Evolutionary conservation across 176 grass and related monocot genomes (phyloP).

Genomic region (Puccinellia tenuiflora): DNA sequence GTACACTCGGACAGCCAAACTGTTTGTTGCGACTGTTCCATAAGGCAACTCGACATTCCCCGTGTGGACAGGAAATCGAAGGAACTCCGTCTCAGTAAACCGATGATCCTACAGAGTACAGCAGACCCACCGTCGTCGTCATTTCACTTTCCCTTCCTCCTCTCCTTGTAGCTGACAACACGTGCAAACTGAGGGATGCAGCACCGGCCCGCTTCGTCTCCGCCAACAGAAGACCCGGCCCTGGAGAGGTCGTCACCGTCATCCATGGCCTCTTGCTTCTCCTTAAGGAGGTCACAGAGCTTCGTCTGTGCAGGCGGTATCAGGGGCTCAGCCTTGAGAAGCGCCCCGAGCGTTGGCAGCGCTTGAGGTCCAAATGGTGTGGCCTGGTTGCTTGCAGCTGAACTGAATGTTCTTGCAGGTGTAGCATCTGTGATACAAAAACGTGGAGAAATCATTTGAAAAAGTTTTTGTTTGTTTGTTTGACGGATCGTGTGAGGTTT

Average conservation of each 20-base stretch:
- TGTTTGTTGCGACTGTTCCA: not conserved
- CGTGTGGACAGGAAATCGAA: not conserved
- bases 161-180: constrained; percentile 18
- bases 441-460: not conserved
- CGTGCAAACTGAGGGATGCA: constrained; percentile 19
- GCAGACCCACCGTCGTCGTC: not conserved
- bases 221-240: not conserved
- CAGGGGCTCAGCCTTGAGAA: constrained; percentile 26
- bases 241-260: not conserved
- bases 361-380: not conserved
- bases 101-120: not conserved
- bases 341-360: constrained; percentile 22
- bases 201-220: not conserved
- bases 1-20: not conserved
- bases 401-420: constrained; percentile 19
- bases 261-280: constrained; percentile 10
- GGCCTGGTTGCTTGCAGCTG: not conserved
- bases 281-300: constrained; percentile 31
- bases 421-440: constrained; percentile 22
- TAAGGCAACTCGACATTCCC: not conserved
- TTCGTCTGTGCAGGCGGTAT: not conserved
- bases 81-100: not conserved
- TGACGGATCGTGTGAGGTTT: not conserved
- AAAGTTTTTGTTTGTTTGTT: not conserved
- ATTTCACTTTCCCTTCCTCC: constrained; percentile 5